Base-by-base conservation (phyloP, 164 flowering plant species). In the Brasenia schreberi region DNA sequence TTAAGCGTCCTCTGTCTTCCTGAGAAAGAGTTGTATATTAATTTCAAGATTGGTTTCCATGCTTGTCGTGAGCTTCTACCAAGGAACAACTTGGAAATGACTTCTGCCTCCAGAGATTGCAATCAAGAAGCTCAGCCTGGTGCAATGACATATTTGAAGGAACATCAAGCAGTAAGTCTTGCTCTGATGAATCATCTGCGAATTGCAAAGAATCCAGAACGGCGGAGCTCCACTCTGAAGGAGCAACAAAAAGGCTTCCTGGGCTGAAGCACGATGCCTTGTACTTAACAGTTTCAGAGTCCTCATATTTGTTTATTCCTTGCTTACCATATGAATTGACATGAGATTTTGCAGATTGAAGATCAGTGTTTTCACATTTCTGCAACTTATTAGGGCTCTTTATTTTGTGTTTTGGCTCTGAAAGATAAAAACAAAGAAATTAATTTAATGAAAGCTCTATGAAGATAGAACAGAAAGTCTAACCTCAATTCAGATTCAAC, bases 141-240 rank as follows among this genome's bases (percentile, higher is more conserved):
- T 97, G 86, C 65, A 94, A 89, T 42, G 86, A 83, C 58, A 85
- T 70, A 64, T 83, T 82, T 64, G 87, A 83, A 59, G 92, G 97
- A 58, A 94, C 78, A 63, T 89, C 91, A 61, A 90, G 77, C 67
- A 91, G 90, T 72, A 94, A 71, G 79, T 89, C 97, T 75, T 88
- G 92, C 66, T 87, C 94, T 19, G 81, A 79, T 69, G 70, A 81
- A 59, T 83, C 90, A 64, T 84, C 90, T 0, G 70, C 75, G 70
- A 76, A 77, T 62, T 77, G 70, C 45, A 81, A 75, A 70, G 87
- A 76, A 59, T 86, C 92, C 63, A 84, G 76, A 82, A 80, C 77
- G 62, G 79, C 70, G 18, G 84, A 80, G 75, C 83, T 76, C 65
- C 80, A 68, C 65, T 86, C 89, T 6, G 85, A 70, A 43, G 92